phyloP scores from a whole-genome alignment of 1,284 basidiomycete species.

The Ustilago curta region DNA sequence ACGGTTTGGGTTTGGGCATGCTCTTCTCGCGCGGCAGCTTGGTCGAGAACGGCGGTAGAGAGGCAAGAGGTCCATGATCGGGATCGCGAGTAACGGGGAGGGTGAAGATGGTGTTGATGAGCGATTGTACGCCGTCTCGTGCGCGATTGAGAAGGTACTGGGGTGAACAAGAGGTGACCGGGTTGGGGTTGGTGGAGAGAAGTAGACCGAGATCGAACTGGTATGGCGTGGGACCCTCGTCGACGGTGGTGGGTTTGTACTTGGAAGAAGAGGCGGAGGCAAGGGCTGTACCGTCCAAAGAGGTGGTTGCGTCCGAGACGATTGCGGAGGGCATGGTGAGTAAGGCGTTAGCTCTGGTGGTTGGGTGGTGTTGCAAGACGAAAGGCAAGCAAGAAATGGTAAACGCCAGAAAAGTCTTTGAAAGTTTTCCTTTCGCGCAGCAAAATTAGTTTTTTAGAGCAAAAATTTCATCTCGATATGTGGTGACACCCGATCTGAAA shows the following conservation, averaged over 20 bases:
- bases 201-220: conserved; percentile 86
- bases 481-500: not conserved
- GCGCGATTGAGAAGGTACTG: conserved; percentile 82
- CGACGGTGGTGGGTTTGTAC: conserved; percentile 51
- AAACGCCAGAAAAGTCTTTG: too few relatives aligned
- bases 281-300: conserved; percentile 43
- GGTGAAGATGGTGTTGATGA: conserved; percentile 83
- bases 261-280: conserved; percentile 43
- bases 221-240: conserved; percentile 81
- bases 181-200: conserved; percentile 86
- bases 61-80: conserved; percentile 84
- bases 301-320: conserved; percentile 29
- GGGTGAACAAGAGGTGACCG: conserved; percentile 83
- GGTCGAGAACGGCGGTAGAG: conserved; percentile 77
- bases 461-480: conserved; percentile 40
- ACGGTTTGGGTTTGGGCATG: conserved; percentile 89
- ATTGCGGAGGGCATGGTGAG: conserved; percentile 34
- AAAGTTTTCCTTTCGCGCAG: not conserved
- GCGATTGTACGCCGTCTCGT: conserved; percentile 85
- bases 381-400: too few relatives aligned
- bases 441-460: conserved; percentile 18
- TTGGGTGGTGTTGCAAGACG: not conserved
- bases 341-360: not conserved
- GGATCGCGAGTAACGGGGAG: conserved; percentile 80
- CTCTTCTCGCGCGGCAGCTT: conserved; percentile 90